A percentile compares a stretch with the other conserved stretches of the same genome.
These are phyloP conservation scores for barley (Hordeum vulgare) DNA, from an alignment of 176 grass and related monocot species.

Conservation along the genomic window DNA sequence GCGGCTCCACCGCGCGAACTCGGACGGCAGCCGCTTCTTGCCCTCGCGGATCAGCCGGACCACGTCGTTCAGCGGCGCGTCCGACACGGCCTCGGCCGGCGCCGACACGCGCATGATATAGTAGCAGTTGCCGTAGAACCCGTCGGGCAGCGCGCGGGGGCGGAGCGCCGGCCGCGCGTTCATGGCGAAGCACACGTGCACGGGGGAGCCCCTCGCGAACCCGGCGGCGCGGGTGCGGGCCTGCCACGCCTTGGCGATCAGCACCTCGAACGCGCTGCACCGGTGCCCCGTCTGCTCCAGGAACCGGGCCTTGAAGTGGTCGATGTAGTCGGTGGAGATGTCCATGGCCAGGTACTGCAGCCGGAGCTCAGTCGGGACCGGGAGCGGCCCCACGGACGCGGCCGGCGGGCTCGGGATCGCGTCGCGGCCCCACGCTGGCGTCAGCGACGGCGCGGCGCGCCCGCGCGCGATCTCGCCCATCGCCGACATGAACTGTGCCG, in stretches of 20 bases:
- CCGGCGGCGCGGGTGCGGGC: slow-evolving; percentile 47
- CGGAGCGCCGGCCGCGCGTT: slow-evolving; percentile 51
- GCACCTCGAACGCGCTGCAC: slow-evolving; percentile 83
- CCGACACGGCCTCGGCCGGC: slow-evolving; percentile 21
- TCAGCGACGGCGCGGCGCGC: slow-evolving; percentile 4
- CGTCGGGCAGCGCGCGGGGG: slow-evolving; percentile 20
- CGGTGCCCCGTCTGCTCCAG: slow-evolving; percentile 40
- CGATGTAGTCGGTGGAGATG: slow-evolving; percentile 66
- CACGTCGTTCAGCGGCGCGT: slow-evolving; percentile 55
- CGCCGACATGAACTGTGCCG: slow-evolving; percentile 78
- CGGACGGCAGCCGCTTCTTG: slow-evolving; percentile 57
- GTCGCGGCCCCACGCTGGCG: slow-evolving; percentile 59
- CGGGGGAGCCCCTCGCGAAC: slow-evolving; percentile 17
- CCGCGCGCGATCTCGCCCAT: slow-evolving; percentile 57
- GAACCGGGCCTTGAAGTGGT: slow-evolving; percentile 68
- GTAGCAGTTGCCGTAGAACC: slow-evolving; percentile 92
- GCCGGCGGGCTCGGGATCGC: slow-evolving; percentile 48
- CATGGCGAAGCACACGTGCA: slow-evolving; percentile 83
- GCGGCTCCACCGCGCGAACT: slow-evolving; percentile 61
- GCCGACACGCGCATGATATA: slow-evolving; percentile 86
- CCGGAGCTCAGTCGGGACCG: slow-evolving; percentile 38
- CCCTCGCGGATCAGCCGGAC: slow-evolving; percentile 66
- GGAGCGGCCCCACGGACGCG: slow-evolving; percentile 40
- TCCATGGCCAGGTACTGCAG: slow-evolving; percentile 77
- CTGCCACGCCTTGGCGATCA: slow-evolving; percentile 84